These are phyloP conservation scores for Sporisorium scitamineum DNA, from an alignment of 1,284 basidiomycete genomes.

Conservation along the genomic window DNA sequence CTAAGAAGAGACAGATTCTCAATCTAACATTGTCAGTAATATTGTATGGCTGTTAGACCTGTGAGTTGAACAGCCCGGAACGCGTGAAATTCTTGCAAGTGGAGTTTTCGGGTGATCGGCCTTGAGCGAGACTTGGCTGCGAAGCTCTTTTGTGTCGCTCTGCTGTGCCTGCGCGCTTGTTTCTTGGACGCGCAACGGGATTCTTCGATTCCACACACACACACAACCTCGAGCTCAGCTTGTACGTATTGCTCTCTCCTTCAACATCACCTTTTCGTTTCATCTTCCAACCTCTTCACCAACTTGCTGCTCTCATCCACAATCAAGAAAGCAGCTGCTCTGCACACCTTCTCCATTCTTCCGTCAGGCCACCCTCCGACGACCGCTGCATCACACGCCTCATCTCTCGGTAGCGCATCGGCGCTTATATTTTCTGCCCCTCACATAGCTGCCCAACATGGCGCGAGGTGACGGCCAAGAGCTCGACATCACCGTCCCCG, in stretches of 20 bases:
- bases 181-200: constrained; percentile 40
- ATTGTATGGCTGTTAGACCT: neutral
- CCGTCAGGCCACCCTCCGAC: neutral
- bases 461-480: constrained; percentile 53
- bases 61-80: neutral
- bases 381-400: neutral
- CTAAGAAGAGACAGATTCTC: too few species aligned
- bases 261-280: neutral
- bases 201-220: constrained; percentile 38
- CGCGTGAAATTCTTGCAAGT: constrained; percentile 13
- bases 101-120: constrained; percentile 41
- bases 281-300: neutral
- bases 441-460: constrained; percentile 29
- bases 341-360: neutral
- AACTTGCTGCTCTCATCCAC: neutral
- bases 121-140: constrained; percentile 11
- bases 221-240: constrained; percentile 8
- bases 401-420: neutral
- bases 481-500: constrained; percentile 52
- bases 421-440: neutral
- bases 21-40: too few species aligned
- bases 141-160: too few species aligned
- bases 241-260: constrained; percentile 28
- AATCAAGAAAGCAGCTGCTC: neutral
- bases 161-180: constrained; percentile 7